Conservation (phyloP, 768 basidiomycete species). For the Coprinopsis cinerea region DNA sequence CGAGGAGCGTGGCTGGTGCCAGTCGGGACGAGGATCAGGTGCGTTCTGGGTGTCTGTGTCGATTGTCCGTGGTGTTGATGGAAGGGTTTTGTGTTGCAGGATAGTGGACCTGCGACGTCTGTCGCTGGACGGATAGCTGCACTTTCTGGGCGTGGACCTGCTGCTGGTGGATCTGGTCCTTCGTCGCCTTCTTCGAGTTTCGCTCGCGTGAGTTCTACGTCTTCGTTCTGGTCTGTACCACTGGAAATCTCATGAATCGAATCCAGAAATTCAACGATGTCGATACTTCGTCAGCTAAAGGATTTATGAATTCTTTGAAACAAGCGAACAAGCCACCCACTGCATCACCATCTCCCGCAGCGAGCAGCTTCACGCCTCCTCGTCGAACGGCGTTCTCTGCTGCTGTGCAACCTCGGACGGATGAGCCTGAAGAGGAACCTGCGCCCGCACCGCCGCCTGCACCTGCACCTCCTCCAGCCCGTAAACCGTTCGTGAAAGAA, state of each 20-base stretch:
- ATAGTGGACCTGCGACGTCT: conserved; percentile 8
- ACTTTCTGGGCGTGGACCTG: conserved; percentile 10
- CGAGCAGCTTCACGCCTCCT: conserved; percentile 42
- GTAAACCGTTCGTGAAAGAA: conserved; percentile 28
- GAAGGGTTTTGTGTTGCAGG: background rate
- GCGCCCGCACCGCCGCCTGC: conserved; percentile 24
- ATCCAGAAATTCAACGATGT: conserved; percentile 60
- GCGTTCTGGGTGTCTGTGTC: background rate
- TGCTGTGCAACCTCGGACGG: conserved; percentile 21
- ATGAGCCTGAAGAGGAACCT: conserved; percentile 15
- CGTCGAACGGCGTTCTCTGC: conserved; percentile 29
- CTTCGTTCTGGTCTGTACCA: conserved; percentile 1
- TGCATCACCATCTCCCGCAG: conserved; percentile 25
- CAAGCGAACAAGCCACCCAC: conserved; percentile 31
- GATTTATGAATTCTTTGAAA: conserved; percentile 42
- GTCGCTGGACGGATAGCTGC: conserved; percentile 14
- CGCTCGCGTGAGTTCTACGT: background rate
- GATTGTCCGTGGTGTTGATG: background rate
- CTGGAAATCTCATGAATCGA: background rate
- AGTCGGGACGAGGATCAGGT: too few species aligned
- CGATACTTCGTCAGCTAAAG: conserved; percentile 45
- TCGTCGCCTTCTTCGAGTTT: conserved; percentile 2
- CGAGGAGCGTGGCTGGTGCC: background rate
- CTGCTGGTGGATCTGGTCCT: conserved; percentile 13
- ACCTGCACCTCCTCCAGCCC: conserved; percentile 25